Evolutionary conservation across 1,284 basidiomycete genomes (phyloP), one percentile per base, ranked within the genome.

Genomic region (Ustilago lituana): DNA sequence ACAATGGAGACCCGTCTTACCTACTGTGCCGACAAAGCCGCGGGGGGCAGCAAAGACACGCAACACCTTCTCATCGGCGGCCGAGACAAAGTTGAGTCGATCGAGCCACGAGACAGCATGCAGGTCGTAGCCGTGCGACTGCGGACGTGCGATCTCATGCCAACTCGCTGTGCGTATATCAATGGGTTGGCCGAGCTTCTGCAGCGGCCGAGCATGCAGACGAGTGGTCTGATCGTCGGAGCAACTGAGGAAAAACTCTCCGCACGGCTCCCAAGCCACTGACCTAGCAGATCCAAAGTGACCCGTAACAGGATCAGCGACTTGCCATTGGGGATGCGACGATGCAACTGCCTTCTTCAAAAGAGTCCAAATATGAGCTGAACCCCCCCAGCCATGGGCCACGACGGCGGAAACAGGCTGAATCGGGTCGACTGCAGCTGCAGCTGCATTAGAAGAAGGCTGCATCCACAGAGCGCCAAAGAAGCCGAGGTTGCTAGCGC

Each of bases 61-160:
- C 41, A 80, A 51, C n/a, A 82, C 73, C 60, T 82, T 82, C 43
- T 82, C 80, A 52, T 82, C 80, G 12, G 77, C 77, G 9, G 79
- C 80, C 46, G 76, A 78, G 15, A 73, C 77, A 40, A 82, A 81
- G 44, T 64, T 58, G 44, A 77, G 61, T 22, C 71, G 72, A 35
- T 77, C 73, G 43, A 80, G 69, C 77, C 76, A 82, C 0, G 76
- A 61, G 46, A 74, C 72, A 11, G 65, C 53, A 17, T 66, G 56
- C 29, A 82, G 33, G 17, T 75, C 79, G 64, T 80, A 80, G 10
- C 80, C 80, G 49, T 82, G 80, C 10, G 78, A 77, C 35, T 82
- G 80, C 0, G 80, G 80, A 10, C 80, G 73, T 5, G 77, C 80
- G n/a, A 82, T 51, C 49, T 82, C 77, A 52, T 78, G 73, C 80